Evolutionary conservation across 768 basidiomycete species (phyloP).

Genomic region (Boletus rufocinnamomeus): DNA sequence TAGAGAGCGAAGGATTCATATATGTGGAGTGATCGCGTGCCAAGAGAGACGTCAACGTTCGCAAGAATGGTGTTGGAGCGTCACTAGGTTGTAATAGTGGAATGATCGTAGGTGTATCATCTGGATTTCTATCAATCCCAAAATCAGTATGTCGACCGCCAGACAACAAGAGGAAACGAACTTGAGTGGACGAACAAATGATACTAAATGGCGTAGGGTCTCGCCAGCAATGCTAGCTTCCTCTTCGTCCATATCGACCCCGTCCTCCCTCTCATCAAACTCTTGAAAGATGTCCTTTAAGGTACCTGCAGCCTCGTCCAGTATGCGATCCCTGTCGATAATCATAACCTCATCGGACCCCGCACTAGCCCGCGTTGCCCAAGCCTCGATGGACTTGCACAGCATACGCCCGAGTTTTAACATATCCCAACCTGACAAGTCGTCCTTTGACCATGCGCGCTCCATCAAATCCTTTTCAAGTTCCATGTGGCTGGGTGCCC

Average conservation of each 20-base stretch:
- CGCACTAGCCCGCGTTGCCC: slow-evolving; percentile 47
- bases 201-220: slow-evolving; percentile 57
- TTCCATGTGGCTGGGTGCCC: slow-evolving; percentile 59
- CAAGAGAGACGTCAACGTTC: slow-evolving; percentile 61
- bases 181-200: slow-evolving; percentile 60
- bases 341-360: slow-evolving; percentile 31
- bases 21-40: slow-evolving; percentile 60
- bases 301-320: slow-evolving; percentile 70
- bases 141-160: slow-evolving; percentile 6
- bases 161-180: slow-evolving; percentile 34
- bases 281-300: slow-evolving; percentile 75
- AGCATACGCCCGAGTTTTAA: slow-evolving; percentile 56
- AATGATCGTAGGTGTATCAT: slow-evolving; percentile 48
- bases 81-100: slow-evolving; percentile 55
- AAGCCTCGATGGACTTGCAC: slow-evolving; percentile 55
- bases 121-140: slow-evolving; percentile 40
- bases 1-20: slow-evolving; percentile 61
- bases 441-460: slow-evolving; percentile 71
- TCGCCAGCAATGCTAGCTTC: slow-evolving; percentile 67
- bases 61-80: slow-evolving; percentile 62
- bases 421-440: slow-evolving; percentile 67
- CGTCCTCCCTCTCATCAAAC: slow-evolving; percentile 66
- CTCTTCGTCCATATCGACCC: slow-evolving; percentile 57
- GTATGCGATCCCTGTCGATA: slow-evolving; percentile 51
- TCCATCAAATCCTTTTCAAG: slow-evolving; percentile 68